Evolutionary conservation across 768 basidiomycete genomes (phyloP), one percentile per base, ranked within the genome.

Genomic region (Tricholoma furcatifolium): DNA sequence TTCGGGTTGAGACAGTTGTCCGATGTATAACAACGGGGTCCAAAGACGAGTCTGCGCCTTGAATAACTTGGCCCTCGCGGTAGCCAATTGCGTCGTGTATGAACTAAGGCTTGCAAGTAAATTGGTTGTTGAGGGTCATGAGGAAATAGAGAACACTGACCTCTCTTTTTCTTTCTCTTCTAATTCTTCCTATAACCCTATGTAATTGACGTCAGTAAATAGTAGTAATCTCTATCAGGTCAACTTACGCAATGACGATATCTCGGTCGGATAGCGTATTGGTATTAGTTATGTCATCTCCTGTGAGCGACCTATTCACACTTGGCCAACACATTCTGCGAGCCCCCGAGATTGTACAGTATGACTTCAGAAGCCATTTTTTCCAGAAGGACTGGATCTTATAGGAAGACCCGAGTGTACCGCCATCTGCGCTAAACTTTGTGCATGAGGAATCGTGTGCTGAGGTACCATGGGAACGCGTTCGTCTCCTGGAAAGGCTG

Each of bases 401-500:
- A 27, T 27, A 27, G 27, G 4, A 27, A 27, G 27, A 27, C 27
- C 27, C 7, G 27, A 7, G 27, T 7, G 27, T 27, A 27, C 27
- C 27, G 27, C 27, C 27, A 27, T 27, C 27, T 27, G 27, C 27
- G 27, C 27, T 27, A 27, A 3, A 27, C 27, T 4, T 27, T 27
- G 27, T 27, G 27, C 7, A 27, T 27, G 27, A 27, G 27, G 27
- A 27, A 27, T 27, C 7, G 27, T 4, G 27, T 3, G 4, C 27
- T 27, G 27, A 27, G 27, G 27, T 27, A 27, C 27, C 27, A 7
- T 7, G 27, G 27, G 27, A 27, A 27, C 4, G 7, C 27, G 7
- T 27, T 3, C 27, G 27, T 7, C 27, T 27, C 27, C 27, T 27
- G 27, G 27, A 27, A 27, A 27, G 27, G 27, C 86, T 88, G 65